Base-by-base conservation (phyloP, 2,329 filamentous ascomycete species). In the Fusarium pseudograminearum region DNA sequence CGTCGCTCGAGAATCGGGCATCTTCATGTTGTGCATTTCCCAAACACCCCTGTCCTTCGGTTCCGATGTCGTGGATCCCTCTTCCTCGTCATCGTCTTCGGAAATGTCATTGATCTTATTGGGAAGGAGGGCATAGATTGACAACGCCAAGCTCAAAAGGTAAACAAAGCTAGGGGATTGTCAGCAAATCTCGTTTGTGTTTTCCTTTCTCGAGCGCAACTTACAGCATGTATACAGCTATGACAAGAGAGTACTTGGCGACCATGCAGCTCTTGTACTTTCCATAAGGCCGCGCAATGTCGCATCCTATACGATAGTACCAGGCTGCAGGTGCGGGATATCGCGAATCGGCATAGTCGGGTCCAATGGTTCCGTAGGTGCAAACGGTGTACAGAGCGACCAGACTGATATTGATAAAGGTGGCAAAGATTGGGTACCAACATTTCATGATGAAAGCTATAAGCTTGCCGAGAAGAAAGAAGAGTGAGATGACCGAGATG, bases 241-340 rank as follows among this genome's bases (percentile, higher is more conserved):
- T 83, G 16, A 86, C 90, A 72, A 93, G 91, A 16, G 85, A 83
- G 54, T 84, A 87, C 77, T 93, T 91, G 9, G 92, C 91, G 77
- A 92, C 85, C 74, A 84, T 79, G 78, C 92, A 95, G 73, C 87
- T 88, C 57, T 84, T 80, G 48, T 86, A 82, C 30, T 86, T 85
- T 51, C 79, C 80, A 64, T 84, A 84, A 7, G 84, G 82, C 55
- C 81, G 82, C 4, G 90, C 89, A 38, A 90, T 83, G 55, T 79
- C 82, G 80, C 92, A 95, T 65, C 87, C 88, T 77, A 91, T 89
- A 56, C 86, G 86, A 72, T 94, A 87, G 78, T 94, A 94, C 92
- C 92, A 95, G 9, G 91, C 86, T 28, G 88, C 84, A 28, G 84
- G 83, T 73, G 89, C 89, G 7, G 86, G 86, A 73, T 89, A 86